These are phyloP conservation scores for Calonectria multiphialidica DNA, from an alignment of 2,329 filamentous ascomycete genomes.

Conservation along the genomic window DNA sequence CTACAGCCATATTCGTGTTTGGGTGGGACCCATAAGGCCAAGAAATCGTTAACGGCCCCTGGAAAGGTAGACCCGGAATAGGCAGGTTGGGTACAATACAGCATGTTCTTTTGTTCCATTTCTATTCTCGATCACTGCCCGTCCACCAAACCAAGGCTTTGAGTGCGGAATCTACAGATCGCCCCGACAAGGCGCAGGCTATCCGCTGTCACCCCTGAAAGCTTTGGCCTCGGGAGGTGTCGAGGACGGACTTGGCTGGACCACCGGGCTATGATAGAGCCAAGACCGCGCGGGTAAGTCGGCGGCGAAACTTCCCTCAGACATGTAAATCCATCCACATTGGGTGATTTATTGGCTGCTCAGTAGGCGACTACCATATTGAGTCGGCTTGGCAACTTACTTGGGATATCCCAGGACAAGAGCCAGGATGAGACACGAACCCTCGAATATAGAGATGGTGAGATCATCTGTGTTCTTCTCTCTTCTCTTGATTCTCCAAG, in stretches of 20 bases:
- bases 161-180: conserved; percentile 27
- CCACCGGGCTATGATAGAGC: not conserved
- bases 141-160: not conserved
- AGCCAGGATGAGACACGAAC: not conserved
- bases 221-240: conserved; percentile 8
- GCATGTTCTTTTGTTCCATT: conserved; percentile 20
- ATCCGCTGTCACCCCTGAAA: conserved; percentile 14
- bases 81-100: conserved; percentile 14
- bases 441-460: not conserved
- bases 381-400: not conserved
- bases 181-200: conserved; percentile 15
- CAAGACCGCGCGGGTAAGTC: conserved; percentile 16
- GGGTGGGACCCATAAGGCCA: conserved; percentile 7
- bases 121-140: conserved; percentile 13
- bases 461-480: not conserved
- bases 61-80: conserved; percentile 11
- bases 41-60: conserved; percentile 6
- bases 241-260: not conserved
- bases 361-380: not conserved
- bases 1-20: conserved; percentile 12
- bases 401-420: not conserved
- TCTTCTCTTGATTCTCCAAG: not conserved
- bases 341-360: conserved; percentile 8
- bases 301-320: conserved; percentile 3
- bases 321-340: not conserved